Evolutionary conservation across 169 alveolate species (phyloP), one percentile per base, ranked within the genome.

Genomic region (Plasmodium adleri): DNA sequence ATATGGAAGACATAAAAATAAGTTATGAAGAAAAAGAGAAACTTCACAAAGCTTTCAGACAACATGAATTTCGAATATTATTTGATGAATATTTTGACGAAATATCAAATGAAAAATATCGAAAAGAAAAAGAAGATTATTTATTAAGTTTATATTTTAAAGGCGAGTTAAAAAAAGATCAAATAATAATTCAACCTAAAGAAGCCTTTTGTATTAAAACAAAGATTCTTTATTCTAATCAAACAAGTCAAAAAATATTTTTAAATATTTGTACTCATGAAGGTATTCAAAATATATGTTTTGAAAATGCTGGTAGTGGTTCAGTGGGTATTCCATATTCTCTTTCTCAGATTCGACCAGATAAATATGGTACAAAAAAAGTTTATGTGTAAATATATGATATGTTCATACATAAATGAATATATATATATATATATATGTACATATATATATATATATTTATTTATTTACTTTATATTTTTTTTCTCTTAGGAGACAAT

Each of bases 81-180:
- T 80, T 80, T 62, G 90, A 80, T 56, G 90, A 80, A 56, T 80
- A 80, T 43, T 80, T 80, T 56, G 90, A 80, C 24, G 90, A 80
- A 49, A 71, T 80, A 32, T 80, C 90, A 3, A 80, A 80, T 58
- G 72, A 50, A 20, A 80, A 68, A 47, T 80, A 80, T 20, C 28
- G 83, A 80, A 80, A 80, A 60, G 90, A 80, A 56, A 80, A 80
- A 71, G 90, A 80, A 52, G 75, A 80, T 3, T 80, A 80, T 39
- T 60, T 80, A 24, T 80, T 66, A 22, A 80, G 66, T 59, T 66
- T 80, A 80, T 80, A 67, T 45, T 80, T 80, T 47, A 80, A 80
- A 22, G 90, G 90, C 13, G 90, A 80, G 28, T 72, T 80, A 22
- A 80, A 80, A 49, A 67, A 80, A 9, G 76, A 67, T 17, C 83